Evolutionary conservation across 2,329 filamentous ascomycete genomes (phyloP).

Genomic region (Fusarium vanettenii): DNA sequence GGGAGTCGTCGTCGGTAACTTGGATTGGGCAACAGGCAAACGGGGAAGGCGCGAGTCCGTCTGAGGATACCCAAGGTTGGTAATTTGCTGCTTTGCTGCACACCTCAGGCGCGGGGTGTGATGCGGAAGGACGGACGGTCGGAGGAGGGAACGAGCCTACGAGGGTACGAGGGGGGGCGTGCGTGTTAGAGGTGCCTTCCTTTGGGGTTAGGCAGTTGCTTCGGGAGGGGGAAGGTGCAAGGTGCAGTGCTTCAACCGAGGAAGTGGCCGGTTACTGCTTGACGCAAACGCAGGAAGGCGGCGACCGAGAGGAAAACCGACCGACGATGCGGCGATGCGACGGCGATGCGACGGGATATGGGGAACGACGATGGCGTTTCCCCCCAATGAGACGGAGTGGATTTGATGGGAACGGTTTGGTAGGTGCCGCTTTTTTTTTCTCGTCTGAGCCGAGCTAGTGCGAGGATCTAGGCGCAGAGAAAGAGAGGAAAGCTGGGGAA

Average conservation of each 20-base stretch:
- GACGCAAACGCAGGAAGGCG: conserved; percentile 28
- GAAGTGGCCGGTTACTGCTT: conserved; percentile 39
- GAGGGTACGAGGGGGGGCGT: neutral
- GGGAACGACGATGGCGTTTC: conserved; percentile 26
- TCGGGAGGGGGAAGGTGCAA: conserved; percentile 22
- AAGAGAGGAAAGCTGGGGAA: conserved; percentile 37
- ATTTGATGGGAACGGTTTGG: conserved; percentile 39
- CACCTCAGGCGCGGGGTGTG: conserved; percentile 23
- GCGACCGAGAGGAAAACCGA: conserved; percentile 41
- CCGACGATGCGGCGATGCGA: conserved; percentile 39
- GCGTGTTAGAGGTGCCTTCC: neutral
- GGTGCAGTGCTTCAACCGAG: conserved; percentile 38
- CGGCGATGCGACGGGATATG: conserved; percentile 27
- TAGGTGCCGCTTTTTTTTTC: conserved; percentile 36
- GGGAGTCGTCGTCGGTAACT: conserved; percentile 39
- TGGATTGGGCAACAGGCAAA: conserved; percentile 20
- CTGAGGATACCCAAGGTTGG: neutral
- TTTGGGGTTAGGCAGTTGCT: conserved; percentile 21
- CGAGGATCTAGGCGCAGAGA: conserved; percentile 10
- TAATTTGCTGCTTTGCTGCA: conserved; percentile 16
- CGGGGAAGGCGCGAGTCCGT: conserved; percentile 20
- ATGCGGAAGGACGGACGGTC: conserved; percentile 24
- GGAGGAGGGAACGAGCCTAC: conserved; percentile 9
- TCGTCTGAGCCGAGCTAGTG: neutral
- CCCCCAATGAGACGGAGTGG: conserved; percentile 43